phyloP scores from a whole-genome alignment of 140 eudicot genomes.

The Stevia rebaudiana region DNA sequence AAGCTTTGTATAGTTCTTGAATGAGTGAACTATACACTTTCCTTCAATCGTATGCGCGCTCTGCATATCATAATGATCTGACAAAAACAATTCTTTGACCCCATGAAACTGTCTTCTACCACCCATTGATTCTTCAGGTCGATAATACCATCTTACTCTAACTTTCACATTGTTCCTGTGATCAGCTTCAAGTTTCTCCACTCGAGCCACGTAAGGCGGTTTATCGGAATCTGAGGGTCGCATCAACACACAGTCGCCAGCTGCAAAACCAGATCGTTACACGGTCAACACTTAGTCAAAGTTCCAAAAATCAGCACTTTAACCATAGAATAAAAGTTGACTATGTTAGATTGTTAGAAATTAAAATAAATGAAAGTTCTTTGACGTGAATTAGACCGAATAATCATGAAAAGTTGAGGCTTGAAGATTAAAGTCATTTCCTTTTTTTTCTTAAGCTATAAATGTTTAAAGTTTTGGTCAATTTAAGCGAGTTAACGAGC shows the following conservation, averaged over 20 bases:
- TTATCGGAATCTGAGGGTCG: conserved; percentile 67
- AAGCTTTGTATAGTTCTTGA: conserved; percentile 78
- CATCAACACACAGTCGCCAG: conserved; percentile 82
- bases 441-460: too few species aligned
- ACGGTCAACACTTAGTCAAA: conserved; percentile 11
- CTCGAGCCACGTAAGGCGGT: conserved; percentile 72
- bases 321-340: background rate
- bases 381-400: too few species aligned
- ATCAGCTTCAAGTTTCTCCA: conserved; percentile 80
- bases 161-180: conserved; percentile 77
- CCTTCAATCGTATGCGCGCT: conserved; percentile 87
- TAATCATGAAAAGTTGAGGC: too few species aligned
- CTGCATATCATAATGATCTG: conserved; percentile 76
- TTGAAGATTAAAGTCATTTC: too few species aligned
- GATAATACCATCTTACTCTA: conserved; percentile 69
- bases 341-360: too few species aligned
- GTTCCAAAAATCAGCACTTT: background rate
- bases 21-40: conserved; percentile 73
- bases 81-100: conserved; percentile 70
- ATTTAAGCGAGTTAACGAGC: too few species aligned
- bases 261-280: conserved; percentile 33
- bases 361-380: too few species aligned
- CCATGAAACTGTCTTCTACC: conserved; percentile 87
- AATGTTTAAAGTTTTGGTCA: too few species aligned
- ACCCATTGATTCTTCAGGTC: conserved; percentile 75